These are phyloP conservation scores for Brassica hybrid DNA, from an alignment of 441 rosid genomes.

Conservation along the genomic window DNA sequence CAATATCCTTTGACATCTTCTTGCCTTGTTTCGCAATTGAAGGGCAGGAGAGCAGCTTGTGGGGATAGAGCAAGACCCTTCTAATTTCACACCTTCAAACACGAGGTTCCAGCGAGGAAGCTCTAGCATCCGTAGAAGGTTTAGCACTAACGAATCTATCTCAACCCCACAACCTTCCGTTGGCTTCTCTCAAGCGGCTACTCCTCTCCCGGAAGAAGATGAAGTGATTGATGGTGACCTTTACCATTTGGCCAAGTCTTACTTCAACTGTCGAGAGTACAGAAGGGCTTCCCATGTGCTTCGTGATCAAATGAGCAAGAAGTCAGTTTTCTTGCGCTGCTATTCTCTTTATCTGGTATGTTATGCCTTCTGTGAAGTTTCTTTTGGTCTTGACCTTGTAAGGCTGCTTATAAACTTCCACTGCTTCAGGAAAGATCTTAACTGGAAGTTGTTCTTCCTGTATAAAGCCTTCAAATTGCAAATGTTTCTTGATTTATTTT, in stretches of 20 bases:
- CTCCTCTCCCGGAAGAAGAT: slow-evolving; percentile 84
- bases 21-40: no score
- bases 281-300: slow-evolving; percentile 86
- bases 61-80: slow-evolving; percentile 86
- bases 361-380: neutral
- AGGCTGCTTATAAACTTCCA: slow-evolving; percentile 3
- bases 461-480: neutral
- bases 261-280: slow-evolving; percentile 85
- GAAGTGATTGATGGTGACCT: slow-evolving; percentile 70
- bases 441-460: slow-evolving; percentile 13
- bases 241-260: slow-evolving; percentile 79
- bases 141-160: slow-evolving; percentile 69
- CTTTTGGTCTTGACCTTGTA: neutral
- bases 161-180: slow-evolving; percentile 70
- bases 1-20: no score
- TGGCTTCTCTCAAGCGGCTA: slow-evolving; percentile 73
- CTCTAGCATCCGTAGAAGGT: slow-evolving; percentile 87
- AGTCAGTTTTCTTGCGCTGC: slow-evolving; percentile 79
- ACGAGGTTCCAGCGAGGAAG: slow-evolving; percentile 96
- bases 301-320: slow-evolving; percentile 76
- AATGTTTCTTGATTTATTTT: no score
- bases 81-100: slow-evolving; percentile 82
- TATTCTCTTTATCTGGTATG: slow-evolving; percentile 88
- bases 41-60: slow-evolving; percentile 79
- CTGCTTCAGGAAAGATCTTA: neutral